phyloP scores from a whole-genome alignment of 1,284 basidiomycete species.

The Ceratobasidium sp. region DNA sequence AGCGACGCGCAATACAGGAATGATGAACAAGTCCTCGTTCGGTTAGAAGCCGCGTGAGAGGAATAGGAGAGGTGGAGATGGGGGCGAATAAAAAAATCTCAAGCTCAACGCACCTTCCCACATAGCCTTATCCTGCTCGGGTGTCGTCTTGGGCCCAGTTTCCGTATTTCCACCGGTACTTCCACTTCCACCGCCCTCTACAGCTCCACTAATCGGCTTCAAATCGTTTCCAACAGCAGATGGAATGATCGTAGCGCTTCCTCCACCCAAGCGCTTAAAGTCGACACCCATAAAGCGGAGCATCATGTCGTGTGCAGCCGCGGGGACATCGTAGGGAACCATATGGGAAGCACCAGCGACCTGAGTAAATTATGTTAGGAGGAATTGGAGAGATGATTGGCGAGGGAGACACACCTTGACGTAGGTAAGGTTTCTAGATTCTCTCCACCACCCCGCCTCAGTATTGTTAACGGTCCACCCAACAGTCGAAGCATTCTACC shows the following conservation, averaged over 20 bases:
- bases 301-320: constrained; percentile 97
- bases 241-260: constrained; percentile 75
- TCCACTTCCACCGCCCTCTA: constrained; percentile 60
- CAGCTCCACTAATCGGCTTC: constrained; percentile 63
- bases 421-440: constrained; percentile 92
- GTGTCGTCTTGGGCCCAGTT: constrained; percentile 57
- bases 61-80: constrained; percentile 6
- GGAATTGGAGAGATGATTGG: constrained; percentile 10
- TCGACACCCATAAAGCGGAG: constrained; percentile 94
- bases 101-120: constrained; percentile 78
- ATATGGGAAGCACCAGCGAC: constrained; percentile 94
- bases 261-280: constrained; percentile 82
- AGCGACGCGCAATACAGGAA: constrained; percentile 4
- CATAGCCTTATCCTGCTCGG: constrained; percentile 82
- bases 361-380: too few species aligned
- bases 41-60: not conserved
- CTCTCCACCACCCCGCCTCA: constrained; percentile 91
- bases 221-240: constrained; percentile 78
- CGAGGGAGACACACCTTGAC: constrained; percentile 71
- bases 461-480: constrained; percentile 83
- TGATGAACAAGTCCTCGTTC: constrained; percentile 1
- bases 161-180: constrained; percentile 60
- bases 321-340: constrained; percentile 92
- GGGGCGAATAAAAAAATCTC: too few species aligned
- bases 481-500: not conserved